Conservation (phyloP, 83 land plant genomes). For the Thuja plicata region DNA sequence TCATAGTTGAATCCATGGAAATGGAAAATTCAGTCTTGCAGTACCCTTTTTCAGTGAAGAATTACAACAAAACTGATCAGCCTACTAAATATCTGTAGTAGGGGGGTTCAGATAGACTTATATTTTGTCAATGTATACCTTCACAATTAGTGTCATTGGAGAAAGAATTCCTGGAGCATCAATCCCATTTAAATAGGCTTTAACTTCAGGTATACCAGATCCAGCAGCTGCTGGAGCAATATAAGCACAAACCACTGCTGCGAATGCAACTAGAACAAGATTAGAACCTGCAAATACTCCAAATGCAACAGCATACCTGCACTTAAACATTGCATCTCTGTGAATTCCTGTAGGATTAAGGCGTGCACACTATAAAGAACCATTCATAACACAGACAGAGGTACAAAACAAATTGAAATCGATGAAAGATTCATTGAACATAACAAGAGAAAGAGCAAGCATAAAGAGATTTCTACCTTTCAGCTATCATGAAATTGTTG, state of each 20-base stretch:
- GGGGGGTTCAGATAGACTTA: background rate
- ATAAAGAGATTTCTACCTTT: slow-evolving; percentile 27
- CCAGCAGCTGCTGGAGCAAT: slow-evolving; percentile 87
- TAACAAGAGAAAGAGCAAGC: background rate
- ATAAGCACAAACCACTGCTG: slow-evolving; percentile 53
- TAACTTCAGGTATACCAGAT: slow-evolving; percentile 92
- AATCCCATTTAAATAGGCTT: slow-evolving; percentile 91
- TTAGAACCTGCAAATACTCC: slow-evolving; percentile 54
- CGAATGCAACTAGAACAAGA: slow-evolving; percentile 50
- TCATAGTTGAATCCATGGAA: background rate
- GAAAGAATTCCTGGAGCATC: slow-evolving; percentile 77
- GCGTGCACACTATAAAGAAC: background rate
- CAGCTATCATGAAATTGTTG: slow-evolving; percentile 38
- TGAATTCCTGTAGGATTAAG: background rate
- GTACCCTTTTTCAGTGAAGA: background rate
- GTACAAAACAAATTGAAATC: no score
- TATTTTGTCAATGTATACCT: slow-evolving; percentile 40
- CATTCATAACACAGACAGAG: background rate
- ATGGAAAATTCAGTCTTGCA: background rate
- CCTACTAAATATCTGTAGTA: background rate
- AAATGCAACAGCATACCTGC: slow-evolving; percentile 71
- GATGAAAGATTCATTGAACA: background rate
- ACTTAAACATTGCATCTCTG: background rate
- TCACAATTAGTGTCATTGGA: slow-evolving; percentile 61
- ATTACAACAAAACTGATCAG: background rate